Evolutionary conservation across 2,329 filamentous ascomycete species (phyloP).

Genomic region (Apiospora kogelbergensis): DNA sequence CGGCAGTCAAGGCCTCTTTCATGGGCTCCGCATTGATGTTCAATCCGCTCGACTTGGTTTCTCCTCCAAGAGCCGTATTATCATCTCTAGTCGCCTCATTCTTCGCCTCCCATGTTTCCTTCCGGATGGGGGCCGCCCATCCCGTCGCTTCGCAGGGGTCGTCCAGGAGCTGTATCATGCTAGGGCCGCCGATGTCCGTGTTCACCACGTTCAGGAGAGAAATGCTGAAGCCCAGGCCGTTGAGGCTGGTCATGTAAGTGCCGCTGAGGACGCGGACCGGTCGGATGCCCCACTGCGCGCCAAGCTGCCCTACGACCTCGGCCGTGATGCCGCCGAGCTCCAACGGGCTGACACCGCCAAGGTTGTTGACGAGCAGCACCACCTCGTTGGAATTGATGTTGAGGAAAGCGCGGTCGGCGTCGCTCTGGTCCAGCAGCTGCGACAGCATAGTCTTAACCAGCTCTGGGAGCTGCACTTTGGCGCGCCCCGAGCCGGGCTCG

Average conservation of each 20-base stretch:
- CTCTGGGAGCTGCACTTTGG: slow-evolving; percentile 50
- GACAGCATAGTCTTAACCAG: slow-evolving; percentile 66
- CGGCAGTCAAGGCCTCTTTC: slow-evolving; percentile 53
- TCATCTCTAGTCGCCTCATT: slow-evolving; percentile 48
- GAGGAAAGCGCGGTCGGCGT: slow-evolving; percentile 71
- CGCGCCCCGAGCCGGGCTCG: slow-evolving; percentile 58
- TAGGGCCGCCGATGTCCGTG: slow-evolving; percentile 56
- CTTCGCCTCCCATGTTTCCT: slow-evolving; percentile 62
- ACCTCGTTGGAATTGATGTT: slow-evolving; percentile 62
- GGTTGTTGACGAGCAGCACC: slow-evolving; percentile 72
- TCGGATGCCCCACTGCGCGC: slow-evolving; percentile 53
- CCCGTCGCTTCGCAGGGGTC: slow-evolving; percentile 67
- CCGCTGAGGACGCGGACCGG: slow-evolving; percentile 67
- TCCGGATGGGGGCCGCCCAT: slow-evolving; percentile 65
- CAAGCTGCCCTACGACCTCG: slow-evolving; percentile 65
- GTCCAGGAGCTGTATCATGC: slow-evolving; percentile 70
- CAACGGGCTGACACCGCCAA: slow-evolving; percentile 71
- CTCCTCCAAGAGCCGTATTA: slow-evolving; percentile 29
- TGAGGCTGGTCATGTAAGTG: slow-evolving; percentile 77
- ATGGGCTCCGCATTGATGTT: slow-evolving; percentile 52
- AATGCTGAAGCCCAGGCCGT: slow-evolving; percentile 74
- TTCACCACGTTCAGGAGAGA: slow-evolving; percentile 64
- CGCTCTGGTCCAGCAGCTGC: slow-evolving; percentile 65
- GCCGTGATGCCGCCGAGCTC: slow-evolving; percentile 71
- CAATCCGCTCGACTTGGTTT: slow-evolving; percentile 45